Base-by-base conservation (phyloP, 208 protist species). In the Trypanosoma melophagium region DNA sequence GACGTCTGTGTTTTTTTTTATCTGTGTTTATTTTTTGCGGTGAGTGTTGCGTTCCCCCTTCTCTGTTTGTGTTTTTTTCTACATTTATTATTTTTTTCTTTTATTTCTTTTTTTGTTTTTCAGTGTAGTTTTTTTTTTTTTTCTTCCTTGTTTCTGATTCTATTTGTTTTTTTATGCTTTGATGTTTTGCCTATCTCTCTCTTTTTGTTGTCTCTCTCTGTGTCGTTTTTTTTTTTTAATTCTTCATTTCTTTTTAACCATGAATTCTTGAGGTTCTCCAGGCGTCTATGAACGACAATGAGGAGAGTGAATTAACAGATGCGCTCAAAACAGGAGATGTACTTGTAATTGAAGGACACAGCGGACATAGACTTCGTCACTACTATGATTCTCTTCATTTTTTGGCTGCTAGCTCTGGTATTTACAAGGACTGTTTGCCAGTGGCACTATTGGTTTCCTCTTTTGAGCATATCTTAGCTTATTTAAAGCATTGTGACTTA, bases 281-380 rank as follows among this genome's bases (percentile, higher is more conserved):
- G 28, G 5, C 5, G 28, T 35, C 28, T 12, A 61, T 56, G 56
- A 41, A 50, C 55, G 66, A 53, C 45, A 47, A 28, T 4, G 66
- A 71, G n/a, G 47, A 31, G 31, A 21, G 41, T 17, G 24, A 31
- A 17, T 45, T 71, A 28, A 35, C 47, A 22, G 22, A 25, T 5
- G 57, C 57, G 3, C 38, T 71, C 19, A 58, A 54, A 42, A 35
- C 21, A n/a, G 45, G 45, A 22, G 28, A 22, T 12, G 24, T 41
- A 52, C 64, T 71, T 55, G 14, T 71, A n/a, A 28, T 71, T 12
- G 47, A 56, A 21, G 66, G 66, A 22, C 66, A 71, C 31, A 71
- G 66, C n/a, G 66, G 56, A n/a, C 40, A 71, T 41, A 17, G 44
- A 3, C 2, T 71, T 16, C 66, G 66, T 21, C 38, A 58, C 13